Conservation (phyloP, 2,329 filamentous ascomycete genomes). For the Graphilbum fragrans region DNA sequence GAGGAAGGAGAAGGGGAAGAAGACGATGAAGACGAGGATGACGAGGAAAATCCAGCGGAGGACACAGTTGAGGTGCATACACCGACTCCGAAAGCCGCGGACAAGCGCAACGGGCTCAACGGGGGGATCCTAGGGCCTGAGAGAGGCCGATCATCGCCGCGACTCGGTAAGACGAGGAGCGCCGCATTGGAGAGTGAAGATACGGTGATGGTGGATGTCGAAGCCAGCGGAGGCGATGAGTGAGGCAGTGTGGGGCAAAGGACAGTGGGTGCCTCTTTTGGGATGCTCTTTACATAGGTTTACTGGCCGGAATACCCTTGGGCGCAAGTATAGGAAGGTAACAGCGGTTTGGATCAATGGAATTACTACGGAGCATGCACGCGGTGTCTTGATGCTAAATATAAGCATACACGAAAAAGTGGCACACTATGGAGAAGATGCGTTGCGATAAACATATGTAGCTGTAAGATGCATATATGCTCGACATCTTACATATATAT, state of each 20-base stretch:
- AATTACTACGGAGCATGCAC: no score
- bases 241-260: not conserved
- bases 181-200: constrained; percentile 11
- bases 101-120: constrained; percentile 12
- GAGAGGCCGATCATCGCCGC: constrained; percentile 13
- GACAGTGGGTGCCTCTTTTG: no score
- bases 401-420: no score
- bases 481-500: no score
- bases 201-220: constrained; percentile 15
- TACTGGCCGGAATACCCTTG: no score
- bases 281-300: not conserved
- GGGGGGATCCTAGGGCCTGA: constrained; percentile 6
- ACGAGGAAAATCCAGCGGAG: constrained; percentile 8
- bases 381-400: no score
- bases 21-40: constrained; percentile 12
- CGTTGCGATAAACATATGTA: no score
- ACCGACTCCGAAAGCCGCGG: constrained; percentile 15
- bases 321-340: no score
- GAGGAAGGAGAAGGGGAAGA: not conserved
- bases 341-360: no score
- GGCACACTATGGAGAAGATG: no score
- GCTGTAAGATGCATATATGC: no score
- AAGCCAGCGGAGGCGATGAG: constrained; percentile 10
- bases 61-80: constrained; percentile 26
- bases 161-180: constrained; percentile 8